phyloP scores from a whole-genome alignment of 768 basidiomycete genomes.

The Psilocybe azurescens region DNA sequence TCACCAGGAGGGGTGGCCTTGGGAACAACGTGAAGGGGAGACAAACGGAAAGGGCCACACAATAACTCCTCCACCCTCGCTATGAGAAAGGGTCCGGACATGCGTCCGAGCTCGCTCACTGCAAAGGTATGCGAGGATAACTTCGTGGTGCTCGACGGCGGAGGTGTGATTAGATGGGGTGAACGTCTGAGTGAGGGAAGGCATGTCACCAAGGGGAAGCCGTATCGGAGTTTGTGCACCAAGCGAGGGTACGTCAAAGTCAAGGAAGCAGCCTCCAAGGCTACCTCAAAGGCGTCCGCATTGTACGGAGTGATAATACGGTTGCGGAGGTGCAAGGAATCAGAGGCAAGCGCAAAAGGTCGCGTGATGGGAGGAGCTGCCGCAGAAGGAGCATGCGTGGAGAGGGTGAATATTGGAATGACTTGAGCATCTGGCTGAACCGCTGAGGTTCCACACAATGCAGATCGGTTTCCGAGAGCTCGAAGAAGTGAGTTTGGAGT shows the following conservation, averaged over 20 bases:
- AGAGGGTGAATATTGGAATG: neutral
- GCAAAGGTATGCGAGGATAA: conserved; percentile 24
- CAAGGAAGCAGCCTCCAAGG: conserved; percentile 27
- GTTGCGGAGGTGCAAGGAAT: conserved; percentile 21
- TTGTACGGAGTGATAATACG: conserved; percentile 36
- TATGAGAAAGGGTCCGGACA: conserved; percentile 31
- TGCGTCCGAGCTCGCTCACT: conserved; percentile 23
- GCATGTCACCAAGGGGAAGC: conserved; percentile 41
- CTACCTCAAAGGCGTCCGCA: conserved; percentile 27
- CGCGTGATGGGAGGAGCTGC: conserved; percentile 12
- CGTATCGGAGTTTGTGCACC: conserved; percentile 29
- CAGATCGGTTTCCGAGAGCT: conserved; percentile 2
- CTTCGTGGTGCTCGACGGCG: neutral
- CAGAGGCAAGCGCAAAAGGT: conserved; percentile 12
- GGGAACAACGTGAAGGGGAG: conserved; percentile 22
- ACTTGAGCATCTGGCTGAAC: neutral
- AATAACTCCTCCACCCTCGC: conserved; percentile 22
- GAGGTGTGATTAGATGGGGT: conserved; percentile 27
- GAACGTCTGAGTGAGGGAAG: conserved; percentile 18
- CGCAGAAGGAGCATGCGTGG: conserved; percentile 15
- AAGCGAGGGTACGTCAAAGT: conserved; percentile 32
- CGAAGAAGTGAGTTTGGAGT: conserved; percentile 2
- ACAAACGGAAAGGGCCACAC: conserved; percentile 30
- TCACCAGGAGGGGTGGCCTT: conserved; percentile 16
- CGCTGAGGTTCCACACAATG: conserved; percentile 14